These are phyloP conservation scores for Cercospora sesami DNA, from an alignment of 2,329 filamentous ascomycete species.

Conservation along the genomic window DNA sequence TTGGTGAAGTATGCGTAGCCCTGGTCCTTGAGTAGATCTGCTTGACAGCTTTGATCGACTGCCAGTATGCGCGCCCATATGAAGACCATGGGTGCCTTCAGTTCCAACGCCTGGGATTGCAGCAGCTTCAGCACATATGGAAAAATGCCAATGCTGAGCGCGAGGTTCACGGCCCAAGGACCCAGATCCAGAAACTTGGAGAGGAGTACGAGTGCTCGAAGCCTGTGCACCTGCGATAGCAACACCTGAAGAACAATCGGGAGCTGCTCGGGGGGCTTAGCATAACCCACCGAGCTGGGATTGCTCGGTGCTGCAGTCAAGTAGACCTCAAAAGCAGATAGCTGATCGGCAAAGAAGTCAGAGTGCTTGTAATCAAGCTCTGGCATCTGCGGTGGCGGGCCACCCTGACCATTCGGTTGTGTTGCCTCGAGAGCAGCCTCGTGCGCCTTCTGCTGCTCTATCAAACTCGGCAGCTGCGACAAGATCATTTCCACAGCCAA, in stretches of 20 bases:
- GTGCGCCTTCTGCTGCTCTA: constrained; percentile 71
- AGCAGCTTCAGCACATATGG: constrained; percentile 97
- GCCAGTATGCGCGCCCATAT: constrained; percentile 97
- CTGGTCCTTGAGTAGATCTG: constrained; percentile 92
- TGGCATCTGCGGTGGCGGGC: constrained; percentile 27
- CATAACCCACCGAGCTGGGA: constrained; percentile 76
- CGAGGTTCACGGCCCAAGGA: constrained; percentile 97
- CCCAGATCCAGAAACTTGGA: constrained; percentile 93
- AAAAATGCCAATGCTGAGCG: constrained; percentile 96
- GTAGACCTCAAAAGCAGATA: constrained; percentile 97
- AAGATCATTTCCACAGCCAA: constrained; percentile 93
- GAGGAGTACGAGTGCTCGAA: constrained; percentile 85
- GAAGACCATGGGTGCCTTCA: constrained; percentile 99
- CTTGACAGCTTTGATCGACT: constrained; percentile 90
- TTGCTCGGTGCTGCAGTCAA: constrained; percentile 86
- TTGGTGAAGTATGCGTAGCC: constrained; percentile 96
- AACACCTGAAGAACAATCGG: constrained; percentile 95
- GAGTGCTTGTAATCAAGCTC: constrained; percentile 92
- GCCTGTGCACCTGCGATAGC: constrained; percentile 88
- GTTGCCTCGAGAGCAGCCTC: constrained; percentile 30
- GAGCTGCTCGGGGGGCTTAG: constrained; percentile 73
- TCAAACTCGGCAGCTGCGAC: constrained; percentile 78
- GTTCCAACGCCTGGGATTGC: constrained; percentile 88
- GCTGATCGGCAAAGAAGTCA: constrained; percentile 92
- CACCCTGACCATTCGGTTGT: constrained; percentile 17